These are phyloP conservation scores for Thalassia testudinum DNA, from an alignment of 116 monocot species.

Conservation along the genomic window DNA sequence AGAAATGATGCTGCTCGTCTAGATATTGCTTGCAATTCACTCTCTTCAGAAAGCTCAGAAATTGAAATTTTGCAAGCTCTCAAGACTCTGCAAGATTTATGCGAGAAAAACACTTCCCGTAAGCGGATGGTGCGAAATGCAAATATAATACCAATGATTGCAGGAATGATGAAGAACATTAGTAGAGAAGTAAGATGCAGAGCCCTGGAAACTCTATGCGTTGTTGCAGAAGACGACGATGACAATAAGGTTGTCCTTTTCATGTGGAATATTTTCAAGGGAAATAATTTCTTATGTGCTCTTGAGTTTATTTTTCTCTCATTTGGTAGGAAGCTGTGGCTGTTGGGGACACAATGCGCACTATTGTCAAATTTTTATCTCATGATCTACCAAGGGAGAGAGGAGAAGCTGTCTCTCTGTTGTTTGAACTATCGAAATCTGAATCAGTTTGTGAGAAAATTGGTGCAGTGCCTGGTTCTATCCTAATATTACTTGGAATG, in stretches of 20 bases:
- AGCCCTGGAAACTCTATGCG: conserved; percentile 54
- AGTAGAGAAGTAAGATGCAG: conserved; percentile 44
- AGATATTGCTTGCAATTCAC: conserved; percentile 36
- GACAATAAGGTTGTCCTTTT: conserved; percentile 61
- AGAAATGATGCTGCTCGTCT: conserved; percentile 74
- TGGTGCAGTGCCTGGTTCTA: conserved; percentile 65
- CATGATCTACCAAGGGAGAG: conserved; percentile 61
- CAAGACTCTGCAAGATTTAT: conserved; percentile 30
- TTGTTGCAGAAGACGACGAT: conserved; percentile 57
- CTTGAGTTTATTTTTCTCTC: conserved; percentile 6
- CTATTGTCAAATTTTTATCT: conserved; percentile 77
- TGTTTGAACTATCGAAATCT: conserved; percentile 75
- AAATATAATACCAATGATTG: conserved; percentile 44
- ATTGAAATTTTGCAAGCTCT: conserved; percentile 44
- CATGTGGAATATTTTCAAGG: not conserved
- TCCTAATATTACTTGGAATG: conserved; percentile 80
- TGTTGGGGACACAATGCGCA: conserved; percentile 67
- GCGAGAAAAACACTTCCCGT: conserved; percentile 44
- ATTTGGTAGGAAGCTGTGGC: conserved; percentile 53
- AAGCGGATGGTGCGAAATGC: conserved; percentile 43
- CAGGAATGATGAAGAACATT: conserved; percentile 60
- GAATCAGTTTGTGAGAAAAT: conserved; percentile 67
- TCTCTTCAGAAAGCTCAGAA: conserved; percentile 38
- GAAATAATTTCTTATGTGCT: not conserved
- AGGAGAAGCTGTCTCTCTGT: conserved; percentile 57